Evolutionary conservation across 495 filamentous ascomycete genomes (phyloP).

Genomic region (Trypethelium eluteriae): DNA sequence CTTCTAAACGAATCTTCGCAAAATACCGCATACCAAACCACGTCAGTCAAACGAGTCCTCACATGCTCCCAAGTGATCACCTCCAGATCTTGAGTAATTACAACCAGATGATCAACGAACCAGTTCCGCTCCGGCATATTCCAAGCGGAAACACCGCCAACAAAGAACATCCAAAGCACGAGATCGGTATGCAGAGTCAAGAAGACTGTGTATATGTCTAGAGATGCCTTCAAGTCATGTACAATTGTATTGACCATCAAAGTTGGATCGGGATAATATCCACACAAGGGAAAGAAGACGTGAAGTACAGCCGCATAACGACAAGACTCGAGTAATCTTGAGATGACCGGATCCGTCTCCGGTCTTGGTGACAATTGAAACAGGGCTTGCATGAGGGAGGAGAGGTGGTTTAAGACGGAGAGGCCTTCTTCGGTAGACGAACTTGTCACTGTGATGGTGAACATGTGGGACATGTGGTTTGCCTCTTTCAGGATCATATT

Average conservation of each 20-base stretch:
- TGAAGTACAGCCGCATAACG: conserved; percentile 15
- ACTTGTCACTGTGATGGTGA: conserved; percentile 16
- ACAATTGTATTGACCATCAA: conserved; percentile 21
- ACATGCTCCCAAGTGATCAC: conserved; percentile 15
- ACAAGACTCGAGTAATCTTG: conserved; percentile 11
- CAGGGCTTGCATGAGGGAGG: conserved; percentile 3
- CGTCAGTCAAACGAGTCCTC: background rate
- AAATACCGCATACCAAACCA: conserved; percentile 7
- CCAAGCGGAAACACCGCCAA: conserved; percentile 21
- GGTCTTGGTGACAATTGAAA: background rate
- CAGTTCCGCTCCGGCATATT: conserved; percentile 21
- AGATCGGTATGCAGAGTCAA: conserved; percentile 13
- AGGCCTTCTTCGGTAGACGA: conserved; percentile 15
- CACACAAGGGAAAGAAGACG: background rate
- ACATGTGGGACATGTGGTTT: conserved; percentile 19
- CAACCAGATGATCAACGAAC: conserved; percentile 21
- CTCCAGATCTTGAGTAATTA: conserved; percentile 17
- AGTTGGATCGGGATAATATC: conserved; percentile 23
- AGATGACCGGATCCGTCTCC: background rate
- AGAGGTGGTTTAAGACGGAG: conserved; percentile 11
- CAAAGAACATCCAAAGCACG: conserved; percentile 21
- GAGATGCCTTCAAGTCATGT: conserved; percentile 18
- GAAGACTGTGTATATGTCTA: conserved; percentile 14
- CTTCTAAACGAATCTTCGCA: background rate
- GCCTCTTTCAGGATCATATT: conserved; percentile 21